Percentiles rank a stretch among this genome's conserved stretches.
Evolutionary conservation across 208 protist genomes (phyloP).

Genomic region (Endotrypanum monterogeii): DNA sequence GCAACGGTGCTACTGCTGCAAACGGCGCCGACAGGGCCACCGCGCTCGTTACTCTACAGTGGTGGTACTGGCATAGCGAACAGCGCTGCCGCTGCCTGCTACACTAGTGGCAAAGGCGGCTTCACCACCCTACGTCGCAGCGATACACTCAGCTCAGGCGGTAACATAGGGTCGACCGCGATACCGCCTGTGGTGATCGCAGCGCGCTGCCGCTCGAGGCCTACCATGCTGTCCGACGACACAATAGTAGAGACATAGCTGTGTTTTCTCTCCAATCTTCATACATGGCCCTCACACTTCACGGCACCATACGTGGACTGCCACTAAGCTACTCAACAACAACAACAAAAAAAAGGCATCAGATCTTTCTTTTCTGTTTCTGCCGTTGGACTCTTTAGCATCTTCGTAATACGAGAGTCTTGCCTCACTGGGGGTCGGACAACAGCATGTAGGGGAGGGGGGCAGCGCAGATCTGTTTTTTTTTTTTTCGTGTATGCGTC

Average conservation of each 20-base stretch:
- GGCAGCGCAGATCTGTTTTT: no score
- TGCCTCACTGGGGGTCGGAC: no score
- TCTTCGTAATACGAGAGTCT: no score
- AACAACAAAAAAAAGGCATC: no score
- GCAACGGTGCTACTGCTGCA: constrained; percentile 58
- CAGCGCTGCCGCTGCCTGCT: neutral
- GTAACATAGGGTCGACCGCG: neutral
- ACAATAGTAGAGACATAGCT: constrained; percentile 11
- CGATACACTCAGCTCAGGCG: neutral
- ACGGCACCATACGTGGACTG: no score
- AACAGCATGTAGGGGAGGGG: no score
- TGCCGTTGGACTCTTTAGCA: no score
- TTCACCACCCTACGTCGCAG: constrained; percentile 11
- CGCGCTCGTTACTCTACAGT: constrained; percentile 55
- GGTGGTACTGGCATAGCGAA: neutral
- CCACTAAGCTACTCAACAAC: no score
- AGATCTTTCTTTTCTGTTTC: no score
- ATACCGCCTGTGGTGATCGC: constrained; percentile 22
- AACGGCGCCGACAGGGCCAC: constrained; percentile 57
- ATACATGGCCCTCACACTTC: no score
- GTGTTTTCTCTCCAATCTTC: neutral
- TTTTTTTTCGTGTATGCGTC: no score
- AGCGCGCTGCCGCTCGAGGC: constrained; percentile 19
- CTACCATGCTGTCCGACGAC: neutral
- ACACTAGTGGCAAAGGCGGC: neutral